phyloP scores from a whole-genome alignment of 495 filamentous ascomycete species.

The Astrocystis sublimbata region DNA sequence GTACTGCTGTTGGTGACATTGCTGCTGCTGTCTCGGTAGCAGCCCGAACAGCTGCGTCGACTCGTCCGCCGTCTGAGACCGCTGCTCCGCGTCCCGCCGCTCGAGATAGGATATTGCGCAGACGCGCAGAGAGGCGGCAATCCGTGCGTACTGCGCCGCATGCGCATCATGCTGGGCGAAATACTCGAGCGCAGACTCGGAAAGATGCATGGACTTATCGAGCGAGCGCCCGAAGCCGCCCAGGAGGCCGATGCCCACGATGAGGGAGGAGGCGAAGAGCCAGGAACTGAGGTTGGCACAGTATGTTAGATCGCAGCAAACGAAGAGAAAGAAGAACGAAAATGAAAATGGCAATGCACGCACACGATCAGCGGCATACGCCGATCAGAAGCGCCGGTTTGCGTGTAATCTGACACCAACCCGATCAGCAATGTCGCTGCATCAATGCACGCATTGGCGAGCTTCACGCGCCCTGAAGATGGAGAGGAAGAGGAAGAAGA shows the following conservation, averaged over 20 bases:
- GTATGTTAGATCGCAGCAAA: not conserved
- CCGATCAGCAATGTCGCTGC: slow-evolving; percentile 49
- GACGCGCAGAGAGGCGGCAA: slow-evolving; percentile 44
- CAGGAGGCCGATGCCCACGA: slow-evolving; percentile 46
- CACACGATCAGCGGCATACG: slow-evolving; percentile 46
- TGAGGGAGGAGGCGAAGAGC: slow-evolving; percentile 49
- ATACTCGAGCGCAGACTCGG: slow-evolving; percentile 39
- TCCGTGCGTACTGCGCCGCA: slow-evolving; percentile 47
- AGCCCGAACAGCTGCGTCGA: slow-evolving; percentile 48
- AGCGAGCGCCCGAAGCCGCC: slow-evolving; percentile 48
- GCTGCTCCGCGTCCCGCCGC: slow-evolving; percentile 40
- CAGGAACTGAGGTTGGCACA: slow-evolving; percentile 35
- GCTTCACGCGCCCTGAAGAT: slow-evolving; percentile 32
- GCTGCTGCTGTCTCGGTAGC: slow-evolving; percentile 25
- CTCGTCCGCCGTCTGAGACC: slow-evolving; percentile 40
- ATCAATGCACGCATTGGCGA: slow-evolving; percentile 51
- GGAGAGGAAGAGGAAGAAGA: too few relatives aligned
- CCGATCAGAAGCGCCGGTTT: slow-evolving; percentile 32
- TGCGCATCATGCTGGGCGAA: slow-evolving; percentile 44
- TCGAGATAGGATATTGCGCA: slow-evolving; percentile 43
- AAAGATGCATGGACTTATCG: slow-evolving; percentile 44
- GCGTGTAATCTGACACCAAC: slow-evolving; percentile 36
- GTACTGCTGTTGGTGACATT: not conserved
- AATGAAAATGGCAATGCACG: slow-evolving; percentile 14
- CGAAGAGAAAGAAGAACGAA: not conserved